phyloP scores from a whole-genome alignment of 2,329 filamentous ascomycete species.

The Chalara sp. region DNA sequence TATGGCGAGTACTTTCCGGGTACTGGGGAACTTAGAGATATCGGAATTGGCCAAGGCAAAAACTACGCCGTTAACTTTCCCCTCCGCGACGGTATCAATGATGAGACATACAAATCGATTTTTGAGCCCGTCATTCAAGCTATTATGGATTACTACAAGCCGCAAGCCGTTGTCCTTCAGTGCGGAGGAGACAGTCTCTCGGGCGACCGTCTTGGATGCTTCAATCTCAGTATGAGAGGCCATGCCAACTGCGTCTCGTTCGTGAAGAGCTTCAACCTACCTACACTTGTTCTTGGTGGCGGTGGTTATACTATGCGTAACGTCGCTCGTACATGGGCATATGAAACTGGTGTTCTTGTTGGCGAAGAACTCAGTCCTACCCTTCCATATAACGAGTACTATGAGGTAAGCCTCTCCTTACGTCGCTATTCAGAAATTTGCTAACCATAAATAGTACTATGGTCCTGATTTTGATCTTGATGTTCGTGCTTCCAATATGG shows the following conservation, averaged over 20 bases:
- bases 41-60: constrained; percentile 80
- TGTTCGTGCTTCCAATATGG: constrained; percentile 80
- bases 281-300: constrained; percentile 87
- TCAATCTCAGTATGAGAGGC: constrained; percentile 94
- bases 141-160: constrained; percentile 82
- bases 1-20: constrained; percentile 96
- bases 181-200: constrained; percentile 94
- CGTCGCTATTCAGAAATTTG: constrained; percentile 28
- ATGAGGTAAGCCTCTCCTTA: constrained; percentile 55
- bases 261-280: constrained; percentile 78
- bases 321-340: constrained; percentile 93
- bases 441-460: constrained; percentile 61
- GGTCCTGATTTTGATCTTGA: constrained; percentile 86
- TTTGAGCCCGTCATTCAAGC: constrained; percentile 85
- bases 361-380: constrained; percentile 73
- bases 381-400: constrained; percentile 96
- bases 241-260: constrained; percentile 93
- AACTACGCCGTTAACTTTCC: constrained; percentile 90
- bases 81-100: constrained; percentile 85
- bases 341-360: constrained; percentile 87
- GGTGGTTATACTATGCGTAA: constrained; percentile 97
- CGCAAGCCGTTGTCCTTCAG: constrained; percentile 88
- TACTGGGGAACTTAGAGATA: constrained; percentile 80
- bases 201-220: constrained; percentile 89
- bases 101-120: constrained; percentile 80